phyloP scores from a whole-genome alignment of 768 basidiomycete genomes.

The Leccinellum albellum region DNA sequence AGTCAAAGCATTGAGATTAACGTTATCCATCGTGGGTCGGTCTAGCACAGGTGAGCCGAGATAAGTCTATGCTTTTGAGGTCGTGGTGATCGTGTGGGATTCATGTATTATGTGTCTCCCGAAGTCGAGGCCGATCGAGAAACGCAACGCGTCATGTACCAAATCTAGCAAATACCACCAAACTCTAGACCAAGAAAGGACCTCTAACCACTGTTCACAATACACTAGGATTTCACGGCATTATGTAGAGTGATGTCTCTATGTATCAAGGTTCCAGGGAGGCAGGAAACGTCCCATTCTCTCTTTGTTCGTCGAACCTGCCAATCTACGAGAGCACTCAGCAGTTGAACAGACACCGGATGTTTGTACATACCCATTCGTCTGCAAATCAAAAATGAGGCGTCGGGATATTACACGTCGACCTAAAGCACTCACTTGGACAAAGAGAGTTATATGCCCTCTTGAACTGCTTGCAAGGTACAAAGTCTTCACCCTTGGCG shows the following conservation, averaged over 20 bases:
- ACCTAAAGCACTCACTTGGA: constrained; percentile 69
- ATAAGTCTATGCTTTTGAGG: background rate
- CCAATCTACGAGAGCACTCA: constrained; percentile 48
- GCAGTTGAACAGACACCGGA: background rate
- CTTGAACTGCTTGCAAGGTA: constrained; percentile 99
- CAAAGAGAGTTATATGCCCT: constrained; percentile 94
- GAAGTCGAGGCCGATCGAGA: background rate
- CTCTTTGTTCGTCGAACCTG: constrained; percentile 95
- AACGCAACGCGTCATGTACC: background rate
- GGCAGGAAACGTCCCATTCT: constrained; percentile 88
- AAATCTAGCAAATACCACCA: background rate
- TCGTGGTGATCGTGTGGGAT: background rate
- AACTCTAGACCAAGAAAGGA: too few relatives aligned
- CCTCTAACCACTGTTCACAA: background rate
- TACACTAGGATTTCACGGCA: constrained; percentile 12
- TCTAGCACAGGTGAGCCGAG: background rate
- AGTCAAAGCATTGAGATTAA: constrained; percentile 44
- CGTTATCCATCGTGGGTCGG: constrained; percentile 29
- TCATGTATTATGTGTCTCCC: background rate
- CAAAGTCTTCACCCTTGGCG: constrained; percentile 96
- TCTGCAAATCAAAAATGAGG: constrained; percentile 43
- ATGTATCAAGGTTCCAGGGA: constrained; percentile 70
- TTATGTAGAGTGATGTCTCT: background rate
- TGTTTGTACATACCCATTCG: constrained; percentile 73
- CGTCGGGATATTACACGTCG: background rate